These are phyloP conservation scores for Xanthoconium purpureum DNA, from an alignment of 768 basidiomycete species.

Conservation along the genomic window DNA sequence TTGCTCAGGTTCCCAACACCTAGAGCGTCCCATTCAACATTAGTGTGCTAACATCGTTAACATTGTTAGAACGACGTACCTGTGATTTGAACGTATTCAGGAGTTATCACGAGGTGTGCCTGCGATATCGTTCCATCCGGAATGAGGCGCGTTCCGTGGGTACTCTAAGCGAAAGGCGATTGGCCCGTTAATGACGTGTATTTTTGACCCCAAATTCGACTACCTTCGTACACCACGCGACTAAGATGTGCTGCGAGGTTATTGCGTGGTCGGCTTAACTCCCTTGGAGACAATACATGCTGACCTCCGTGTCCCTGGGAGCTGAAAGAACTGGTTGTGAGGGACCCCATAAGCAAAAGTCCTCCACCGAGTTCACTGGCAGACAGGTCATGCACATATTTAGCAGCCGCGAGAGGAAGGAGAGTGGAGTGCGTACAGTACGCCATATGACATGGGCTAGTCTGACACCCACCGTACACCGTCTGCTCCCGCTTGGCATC, in stretches of 20 bases:
- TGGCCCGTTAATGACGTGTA: not conserved
- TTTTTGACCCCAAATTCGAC: conserved; percentile 3
- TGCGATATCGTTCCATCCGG: conserved; percentile 69
- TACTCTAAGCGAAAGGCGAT: conserved; percentile 35
- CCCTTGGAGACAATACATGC: conserved; percentile 11
- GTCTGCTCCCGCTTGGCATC: conserved; percentile 56
- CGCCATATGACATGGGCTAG: conserved; percentile 60
- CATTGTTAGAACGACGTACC: conserved; percentile 36
- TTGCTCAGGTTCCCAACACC: conserved; percentile 63
- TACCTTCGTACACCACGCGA: conserved; percentile 53
- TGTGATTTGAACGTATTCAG: conserved; percentile 72
- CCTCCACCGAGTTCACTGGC: conserved; percentile 54
- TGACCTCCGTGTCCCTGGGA: conserved; percentile 63
- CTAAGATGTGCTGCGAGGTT: conserved; percentile 40
- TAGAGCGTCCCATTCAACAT: conserved; percentile 33
- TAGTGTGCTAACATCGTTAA: conserved; percentile 10
- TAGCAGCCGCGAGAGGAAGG: not conserved
- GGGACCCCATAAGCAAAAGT: conserved; percentile 54
- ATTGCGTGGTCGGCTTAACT: conserved; percentile 14
- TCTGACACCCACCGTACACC: conserved; percentile 66
- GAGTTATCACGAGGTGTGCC: conserved; percentile 67
- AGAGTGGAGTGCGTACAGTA: conserved; percentile 41
- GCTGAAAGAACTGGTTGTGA: conserved; percentile 50
- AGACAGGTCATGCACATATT: not conserved
- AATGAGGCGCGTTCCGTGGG: conserved; percentile 63